These are phyloP conservation scores for Cystobasidium slooffiae DNA, from an alignment of 1,284 basidiomycete species.

Conservation along the genomic window DNA sequence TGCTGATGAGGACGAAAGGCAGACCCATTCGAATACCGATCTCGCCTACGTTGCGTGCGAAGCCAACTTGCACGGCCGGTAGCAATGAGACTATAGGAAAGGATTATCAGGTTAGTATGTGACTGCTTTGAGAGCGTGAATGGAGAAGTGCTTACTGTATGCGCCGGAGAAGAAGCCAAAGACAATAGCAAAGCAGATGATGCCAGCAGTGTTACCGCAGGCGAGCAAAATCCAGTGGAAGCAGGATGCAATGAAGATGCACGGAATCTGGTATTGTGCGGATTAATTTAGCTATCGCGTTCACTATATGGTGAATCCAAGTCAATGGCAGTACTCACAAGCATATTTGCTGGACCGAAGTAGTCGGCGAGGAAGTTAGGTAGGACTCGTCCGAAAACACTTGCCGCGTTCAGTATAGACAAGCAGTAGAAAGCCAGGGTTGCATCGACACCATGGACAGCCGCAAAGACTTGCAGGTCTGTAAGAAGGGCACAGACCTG, in stretches of 20 bases:
- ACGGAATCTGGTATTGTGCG: slow-evolving; percentile 1
- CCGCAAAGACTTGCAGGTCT: slow-evolving; percentile 52
- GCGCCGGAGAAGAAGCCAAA: slow-evolving; percentile 54
- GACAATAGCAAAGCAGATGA: slow-evolving; percentile 55
- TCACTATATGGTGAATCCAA: neutral
- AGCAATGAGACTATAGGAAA: slow-evolving; percentile 23
- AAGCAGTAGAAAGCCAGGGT: slow-evolving; percentile 50
- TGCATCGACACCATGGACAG: slow-evolving; percentile 50
- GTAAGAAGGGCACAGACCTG: neutral
- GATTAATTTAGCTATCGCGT: neutral
- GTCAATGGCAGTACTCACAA: slow-evolving; percentile 27
- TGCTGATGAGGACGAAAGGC: slow-evolving; percentile 15
- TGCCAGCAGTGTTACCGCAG: slow-evolving; percentile 44
- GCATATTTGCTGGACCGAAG: slow-evolving; percentile 50
- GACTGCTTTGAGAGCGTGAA: neutral
- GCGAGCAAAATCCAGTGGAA: slow-evolving; percentile 49
- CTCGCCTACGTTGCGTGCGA: slow-evolving; percentile 36
- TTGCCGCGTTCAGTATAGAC: slow-evolving; percentile 51
- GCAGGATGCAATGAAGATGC: slow-evolving; percentile 46
- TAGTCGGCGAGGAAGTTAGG: slow-evolving; percentile 54
- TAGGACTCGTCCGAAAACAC: slow-evolving; percentile 50
- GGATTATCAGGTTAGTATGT: no score
- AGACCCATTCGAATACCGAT: slow-evolving; percentile 34
- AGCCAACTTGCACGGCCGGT: slow-evolving; percentile 32
- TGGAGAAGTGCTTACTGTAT: slow-evolving; percentile 19